Percentiles rank a stretch among this genome's conserved stretches.
Conservation (phyloP, 352 stramenopile genomes). For the Globisporangium viniferum region DNA sequence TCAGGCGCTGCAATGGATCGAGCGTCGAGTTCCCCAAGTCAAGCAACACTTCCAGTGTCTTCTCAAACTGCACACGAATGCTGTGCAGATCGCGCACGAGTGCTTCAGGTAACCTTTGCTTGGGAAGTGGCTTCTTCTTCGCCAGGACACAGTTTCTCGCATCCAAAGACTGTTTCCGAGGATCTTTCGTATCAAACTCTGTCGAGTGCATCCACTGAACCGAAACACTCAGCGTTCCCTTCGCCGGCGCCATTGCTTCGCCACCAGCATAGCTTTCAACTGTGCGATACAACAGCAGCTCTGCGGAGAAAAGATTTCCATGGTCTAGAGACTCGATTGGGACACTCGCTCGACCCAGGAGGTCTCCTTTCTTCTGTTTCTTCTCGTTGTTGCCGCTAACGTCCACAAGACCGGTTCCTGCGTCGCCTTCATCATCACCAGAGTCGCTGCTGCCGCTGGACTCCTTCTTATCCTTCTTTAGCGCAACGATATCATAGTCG, state of each 20-base stretch:
- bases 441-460: neutral
- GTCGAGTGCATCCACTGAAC: constrained; percentile 55
- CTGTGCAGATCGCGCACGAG: constrained; percentile 15
- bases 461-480: constrained; percentile 9
- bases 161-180: neutral
- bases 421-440: constrained; percentile 13
- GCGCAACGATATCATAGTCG: constrained; percentile 40
- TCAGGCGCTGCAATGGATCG: constrained; percentile 49
- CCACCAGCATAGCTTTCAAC: constrained; percentile 15
- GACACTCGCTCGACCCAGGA: constrained; percentile 42
- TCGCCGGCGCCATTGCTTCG: constrained; percentile 22
- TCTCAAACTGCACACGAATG: constrained; percentile 20
- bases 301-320: constrained; percentile 34
- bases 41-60: constrained; percentile 22
- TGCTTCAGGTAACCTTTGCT: constrained; percentile 25
- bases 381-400: neutral
- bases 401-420: neutral
- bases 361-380: constrained; percentile 25
- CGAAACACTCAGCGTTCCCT: constrained; percentile 42
- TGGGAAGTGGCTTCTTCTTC: constrained; percentile 20
- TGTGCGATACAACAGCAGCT: constrained; percentile 29
- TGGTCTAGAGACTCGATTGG: constrained; percentile 41
- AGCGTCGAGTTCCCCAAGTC: constrained; percentile 29
- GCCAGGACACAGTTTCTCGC: constrained; percentile 4
- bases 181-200: neutral